These are phyloP conservation scores for Trypanosoma brucei DNA, from an alignment of 208 protist genomes.

Conservation along the genomic window DNA sequence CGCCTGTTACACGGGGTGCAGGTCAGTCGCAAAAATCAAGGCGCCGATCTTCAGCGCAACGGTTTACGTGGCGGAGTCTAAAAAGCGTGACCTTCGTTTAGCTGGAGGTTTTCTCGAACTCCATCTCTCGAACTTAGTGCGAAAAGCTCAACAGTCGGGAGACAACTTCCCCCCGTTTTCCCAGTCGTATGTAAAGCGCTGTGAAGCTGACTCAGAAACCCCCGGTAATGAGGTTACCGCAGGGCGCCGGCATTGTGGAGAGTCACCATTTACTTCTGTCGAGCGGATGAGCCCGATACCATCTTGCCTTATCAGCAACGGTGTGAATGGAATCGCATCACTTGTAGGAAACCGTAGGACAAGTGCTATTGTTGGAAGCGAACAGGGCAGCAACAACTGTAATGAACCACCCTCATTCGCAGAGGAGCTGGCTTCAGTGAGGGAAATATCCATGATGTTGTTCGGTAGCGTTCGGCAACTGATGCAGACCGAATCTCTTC, in stretches of 20 bases:
- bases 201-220: conserved; percentile 56
- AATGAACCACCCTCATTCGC: conserved; percentile 30
- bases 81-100: conserved; percentile 67
- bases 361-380: no score
- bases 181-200: conserved; percentile 36
- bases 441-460: conserved; percentile 60
- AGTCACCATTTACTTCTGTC: conserved; percentile 42
- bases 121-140: conserved; percentile 74
- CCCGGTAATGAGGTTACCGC: conserved; percentile 52
- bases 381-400: conserved; percentile 3
- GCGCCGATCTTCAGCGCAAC: conserved; percentile 72
- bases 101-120: conserved; percentile 79
- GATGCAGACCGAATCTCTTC: conserved; percentile 70
- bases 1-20: conserved; percentile 66
- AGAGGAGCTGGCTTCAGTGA: conserved; percentile 68
- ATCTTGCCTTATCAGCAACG: background rate
- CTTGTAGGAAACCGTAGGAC: background rate
- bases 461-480: conserved; percentile 81
- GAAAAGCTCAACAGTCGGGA: conserved; percentile 52
- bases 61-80: conserved; percentile 79
- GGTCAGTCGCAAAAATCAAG: conserved; percentile 74
- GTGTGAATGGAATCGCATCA: background rate
- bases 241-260: conserved; percentile 18
- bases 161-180: conserved; percentile 40
- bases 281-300: background rate